Evolutionary conservation across 345 rosid species (phyloP).

Genomic region (Arabidopsis arenosa): DNA sequence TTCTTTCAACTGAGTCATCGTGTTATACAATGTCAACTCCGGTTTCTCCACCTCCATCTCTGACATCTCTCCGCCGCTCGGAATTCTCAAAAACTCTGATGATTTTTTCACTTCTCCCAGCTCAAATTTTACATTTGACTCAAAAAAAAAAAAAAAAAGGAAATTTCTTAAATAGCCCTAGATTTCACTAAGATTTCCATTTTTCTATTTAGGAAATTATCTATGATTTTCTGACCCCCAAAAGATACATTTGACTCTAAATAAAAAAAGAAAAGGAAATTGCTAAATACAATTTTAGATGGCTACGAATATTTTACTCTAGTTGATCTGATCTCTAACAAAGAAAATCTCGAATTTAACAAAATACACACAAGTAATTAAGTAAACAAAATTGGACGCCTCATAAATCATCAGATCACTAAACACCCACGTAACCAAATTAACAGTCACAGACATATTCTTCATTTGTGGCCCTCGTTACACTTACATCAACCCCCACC

Average conservation of each 20-base stretch:
- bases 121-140: too few species aligned
- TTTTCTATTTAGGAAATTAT: too few species aligned
- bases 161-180: too few species aligned
- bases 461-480: constrained; percentile 29
- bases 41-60: constrained; percentile 34
- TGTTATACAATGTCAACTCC: constrained; percentile 59
- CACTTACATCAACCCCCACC: constrained; percentile 8
- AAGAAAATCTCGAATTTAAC: background rate
- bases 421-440: constrained; percentile 43
- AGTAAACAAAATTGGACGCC: background rate
- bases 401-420: constrained; percentile 41
- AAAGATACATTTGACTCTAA: too few species aligned
- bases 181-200: too few species aligned
- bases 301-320: background rate
- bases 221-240: background rate
- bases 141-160: too few species aligned
- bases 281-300: too few species aligned
- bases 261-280: too few species aligned
- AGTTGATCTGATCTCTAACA: background rate
- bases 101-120: too few species aligned
- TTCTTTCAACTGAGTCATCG: constrained; percentile 70
- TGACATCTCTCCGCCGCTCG: background rate
- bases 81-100: background rate
- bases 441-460: constrained; percentile 37
- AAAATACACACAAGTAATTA: background rate